Conservation (phyloP, 495 filamentous ascomycete genomes). For the Penicillium roqueforti region DNA sequence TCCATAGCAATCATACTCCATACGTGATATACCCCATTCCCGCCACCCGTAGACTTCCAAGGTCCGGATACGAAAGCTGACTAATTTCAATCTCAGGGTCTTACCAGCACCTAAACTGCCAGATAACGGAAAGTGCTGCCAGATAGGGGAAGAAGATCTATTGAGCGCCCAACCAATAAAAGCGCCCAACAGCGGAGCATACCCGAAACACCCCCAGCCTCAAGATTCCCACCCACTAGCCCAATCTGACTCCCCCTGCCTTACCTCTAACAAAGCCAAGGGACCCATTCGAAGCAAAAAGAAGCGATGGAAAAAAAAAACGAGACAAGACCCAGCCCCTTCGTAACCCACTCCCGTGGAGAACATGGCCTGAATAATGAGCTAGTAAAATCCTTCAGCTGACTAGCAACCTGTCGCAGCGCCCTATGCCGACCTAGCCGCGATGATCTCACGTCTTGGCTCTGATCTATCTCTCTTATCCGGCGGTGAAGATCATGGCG, state of each 20-base stretch:
- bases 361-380: not conserved
- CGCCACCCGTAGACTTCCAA: no score
- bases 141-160: not conserved
- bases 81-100: not conserved
- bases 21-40: no score
- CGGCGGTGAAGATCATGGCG: conserved; percentile 22
- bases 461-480: conserved; percentile 18
- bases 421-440: conserved; percentile 27
- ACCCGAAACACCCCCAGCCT: not conserved
- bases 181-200: not conserved
- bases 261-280: not conserved
- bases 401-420: conserved; percentile 15
- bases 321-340: no score
- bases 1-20: no score
- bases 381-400: conserved; percentile 14
- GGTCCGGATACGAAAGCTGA: no score
- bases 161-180: not conserved
- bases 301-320: not conserved
- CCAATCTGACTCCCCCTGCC: not conserved
- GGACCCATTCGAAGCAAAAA: not conserved
- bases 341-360: not conserved
- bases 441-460: conserved; percentile 18
- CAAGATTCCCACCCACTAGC: not conserved
- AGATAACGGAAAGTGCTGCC: not conserved
- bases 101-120: no score